Evolutionary conservation across 768 basidiomycete genomes (phyloP).

Genomic region (Trametes cingulata): DNA sequence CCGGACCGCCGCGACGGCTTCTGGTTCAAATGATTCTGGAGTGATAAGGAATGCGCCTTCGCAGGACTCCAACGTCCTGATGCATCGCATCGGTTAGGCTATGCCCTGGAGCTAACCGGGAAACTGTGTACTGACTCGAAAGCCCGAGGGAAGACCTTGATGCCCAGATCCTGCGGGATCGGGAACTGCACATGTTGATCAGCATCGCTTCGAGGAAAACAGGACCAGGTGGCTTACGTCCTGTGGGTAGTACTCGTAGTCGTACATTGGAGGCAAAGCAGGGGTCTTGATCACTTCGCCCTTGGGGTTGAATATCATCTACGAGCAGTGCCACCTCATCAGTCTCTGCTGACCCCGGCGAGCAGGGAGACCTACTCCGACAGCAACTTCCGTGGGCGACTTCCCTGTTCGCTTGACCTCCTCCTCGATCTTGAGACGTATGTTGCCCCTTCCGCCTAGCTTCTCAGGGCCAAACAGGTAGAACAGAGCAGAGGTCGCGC

Average conservation of each 20-base stretch:
- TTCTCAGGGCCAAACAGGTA: slow-evolving; percentile 18
- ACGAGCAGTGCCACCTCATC: not conserved
- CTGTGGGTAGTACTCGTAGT: slow-evolving; percentile 25
- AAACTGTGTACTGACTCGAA: not conserved
- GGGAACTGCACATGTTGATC: not conserved
- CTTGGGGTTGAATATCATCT: not conserved
- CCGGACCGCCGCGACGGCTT: slow-evolving; percentile 11
- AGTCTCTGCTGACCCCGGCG: too few relatives aligned
- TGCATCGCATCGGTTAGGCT: too few relatives aligned
- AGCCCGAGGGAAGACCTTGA: not conserved
- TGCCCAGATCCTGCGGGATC: not conserved
- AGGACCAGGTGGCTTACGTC: slow-evolving; percentile 13
- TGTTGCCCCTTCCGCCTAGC: slow-evolving; percentile 15
- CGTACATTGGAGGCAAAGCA: slow-evolving; percentile 27
- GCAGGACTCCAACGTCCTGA: not conserved
- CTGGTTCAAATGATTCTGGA: slow-evolving; percentile 21
- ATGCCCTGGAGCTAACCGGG: too few relatives aligned
- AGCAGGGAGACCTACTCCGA: slow-evolving; percentile 1
- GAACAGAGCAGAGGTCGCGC: slow-evolving; percentile 4
- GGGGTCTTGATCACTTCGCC: slow-evolving; percentile 18
- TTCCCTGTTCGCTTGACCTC: slow-evolving; percentile 2
- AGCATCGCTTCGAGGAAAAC: not conserved
- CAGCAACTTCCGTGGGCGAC: not conserved
- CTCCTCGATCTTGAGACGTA: slow-evolving; percentile 9
- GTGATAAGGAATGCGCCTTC: slow-evolving; percentile 24